Evolutionary conservation across 352 stramenopile genomes (phyloP), one percentile per base, ranked within the genome.

Genomic region (Elongisporangium senticosum): DNA sequence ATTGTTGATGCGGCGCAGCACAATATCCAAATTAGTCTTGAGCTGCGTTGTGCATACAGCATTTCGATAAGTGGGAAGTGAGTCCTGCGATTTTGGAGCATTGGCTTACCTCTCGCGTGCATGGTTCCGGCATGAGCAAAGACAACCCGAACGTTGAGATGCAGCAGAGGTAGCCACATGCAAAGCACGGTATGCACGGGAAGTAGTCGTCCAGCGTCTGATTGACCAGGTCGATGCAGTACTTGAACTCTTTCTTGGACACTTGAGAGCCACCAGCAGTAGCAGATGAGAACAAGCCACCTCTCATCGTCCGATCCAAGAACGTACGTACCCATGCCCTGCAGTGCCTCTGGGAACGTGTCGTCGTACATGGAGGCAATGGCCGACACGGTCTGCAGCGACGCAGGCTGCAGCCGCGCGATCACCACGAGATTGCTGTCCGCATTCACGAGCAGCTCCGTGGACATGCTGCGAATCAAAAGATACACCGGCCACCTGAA

Each of bases 151-250:
- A 72, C 14, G 79, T 81, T 20, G 71, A 65, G 51, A 87, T 71
- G 48, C 82, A 91, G 65, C 79, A 87, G 20, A 91, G 54, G 56
- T 87, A 91, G 24, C 73, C 79, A 53, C 74, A 83, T 3, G 69
- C 74, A 24, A 86, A 91, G 69, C 81, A 89, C n/a, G 81, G 75
- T 2, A 83, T 55, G 54, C 82, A 89, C 47, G 79, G 77, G 56
- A 83, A 91, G 56, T 85, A 89, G 66, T 91, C 78, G 21, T 87
- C 77, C 17, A 84, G 61, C 0, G 75, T 88, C 61, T 89, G 77
- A 64, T 91, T 91, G 68, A 91, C 78, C 17, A 86, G 69, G 20
- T 87, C 72, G 24, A 91, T 77, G 61, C 82, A 89, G 24, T 86
- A 86, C 61, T 83, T 75, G 72, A 91, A 91, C 63, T 89, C 79